Evolutionary conservation across 2,329 filamentous ascomycete genomes (phyloP).

Genomic region (Lasiodiplodia gonubiensis): DNA sequence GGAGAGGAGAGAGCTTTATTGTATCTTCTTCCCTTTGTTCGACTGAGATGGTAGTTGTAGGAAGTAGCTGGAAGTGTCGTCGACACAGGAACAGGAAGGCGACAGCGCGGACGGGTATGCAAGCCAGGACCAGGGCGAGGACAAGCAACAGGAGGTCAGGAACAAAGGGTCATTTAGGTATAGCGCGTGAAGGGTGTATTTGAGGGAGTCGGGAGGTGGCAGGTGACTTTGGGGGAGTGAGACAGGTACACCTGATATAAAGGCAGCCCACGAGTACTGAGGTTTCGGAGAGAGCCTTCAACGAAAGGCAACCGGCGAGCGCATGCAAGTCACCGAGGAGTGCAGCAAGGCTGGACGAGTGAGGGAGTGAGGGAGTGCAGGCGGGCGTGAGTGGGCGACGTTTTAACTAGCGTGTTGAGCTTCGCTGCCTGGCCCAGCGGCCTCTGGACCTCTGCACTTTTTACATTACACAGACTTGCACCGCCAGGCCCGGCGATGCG

Average conservation of each 20-base stretch:
- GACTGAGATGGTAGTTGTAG: background rate
- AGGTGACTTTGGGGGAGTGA: constrained; percentile 20
- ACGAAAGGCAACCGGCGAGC: background rate
- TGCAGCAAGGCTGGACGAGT: constrained; percentile 22
- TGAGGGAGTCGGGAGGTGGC: background rate
- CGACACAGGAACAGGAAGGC: constrained; percentile 20
- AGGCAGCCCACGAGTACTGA: constrained; percentile 1
- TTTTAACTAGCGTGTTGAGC: constrained; percentile 16
- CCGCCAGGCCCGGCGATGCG: constrained; percentile 12
- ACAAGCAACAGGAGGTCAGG: constrained; percentile 17
- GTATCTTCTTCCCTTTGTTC: background rate
- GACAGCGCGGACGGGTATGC: constrained; percentile 15
- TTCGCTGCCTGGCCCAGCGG: constrained; percentile 17
- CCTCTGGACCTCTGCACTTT: background rate
- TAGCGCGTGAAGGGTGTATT: constrained; percentile 22
- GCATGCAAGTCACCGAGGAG: constrained; percentile 5
- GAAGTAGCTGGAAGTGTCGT: constrained; percentile 16
- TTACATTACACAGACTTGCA: constrained; percentile 22
- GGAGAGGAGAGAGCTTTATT: background rate
- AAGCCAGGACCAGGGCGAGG: constrained; percentile 7
- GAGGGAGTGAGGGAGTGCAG: background rate
- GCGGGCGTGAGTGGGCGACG: constrained; percentile 2
- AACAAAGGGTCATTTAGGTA: constrained; percentile 24
- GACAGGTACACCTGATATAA: constrained; percentile 25
- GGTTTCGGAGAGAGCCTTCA: constrained; percentile 2